Evolutionary conservation across 352 stramenopile genomes (phyloP).

Genomic region (Hyaloperonospora arabidopsidis): DNA sequence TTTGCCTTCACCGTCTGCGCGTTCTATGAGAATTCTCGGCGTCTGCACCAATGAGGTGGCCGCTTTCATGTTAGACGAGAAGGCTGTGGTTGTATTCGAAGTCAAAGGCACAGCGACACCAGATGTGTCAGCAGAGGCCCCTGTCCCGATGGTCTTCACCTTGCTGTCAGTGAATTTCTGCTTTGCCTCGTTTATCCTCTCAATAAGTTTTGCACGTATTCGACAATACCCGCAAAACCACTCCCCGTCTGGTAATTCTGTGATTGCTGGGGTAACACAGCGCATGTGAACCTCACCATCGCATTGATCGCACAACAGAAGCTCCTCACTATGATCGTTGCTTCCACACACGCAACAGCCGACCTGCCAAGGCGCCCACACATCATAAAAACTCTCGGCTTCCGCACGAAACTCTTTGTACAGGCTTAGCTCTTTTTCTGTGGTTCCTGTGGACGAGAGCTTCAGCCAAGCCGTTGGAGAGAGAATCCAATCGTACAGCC

Average conservation of each 20-base stretch:
- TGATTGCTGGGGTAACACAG: slow-evolving; percentile 64
- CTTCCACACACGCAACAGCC: slow-evolving; percentile 72
- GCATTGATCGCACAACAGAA: slow-evolving; percentile 81
- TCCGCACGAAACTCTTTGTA: slow-evolving; percentile 55
- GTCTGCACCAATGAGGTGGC: slow-evolving; percentile 14
- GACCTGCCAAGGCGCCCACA: slow-evolving; percentile 70
- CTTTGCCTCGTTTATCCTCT: slow-evolving; percentile 22
- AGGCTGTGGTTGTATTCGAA: slow-evolving; percentile 4
- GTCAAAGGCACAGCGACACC: not conserved
- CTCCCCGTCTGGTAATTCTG: slow-evolving; percentile 62
- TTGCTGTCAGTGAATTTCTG: slow-evolving; percentile 9
- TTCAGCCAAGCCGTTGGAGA: slow-evolving; percentile 75
- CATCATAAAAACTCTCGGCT: slow-evolving; percentile 55
- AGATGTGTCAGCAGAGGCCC: not conserved
- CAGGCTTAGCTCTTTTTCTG: slow-evolving; percentile 38
- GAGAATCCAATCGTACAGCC: slow-evolving; percentile 82
- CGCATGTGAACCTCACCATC: slow-evolving; percentile 85
- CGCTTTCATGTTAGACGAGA: slow-evolving; percentile 4
- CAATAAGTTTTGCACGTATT: slow-evolving; percentile 45
- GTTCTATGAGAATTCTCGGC: slow-evolving; percentile 46
- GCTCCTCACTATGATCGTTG: slow-evolving; percentile 67
- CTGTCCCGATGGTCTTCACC: not conserved
- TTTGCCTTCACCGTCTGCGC: slow-evolving; percentile 54
- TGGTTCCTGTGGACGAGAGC: slow-evolving; percentile 42
- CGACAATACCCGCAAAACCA: slow-evolving; percentile 79